phyloP scores from a whole-genome alignment of 768 basidiomycete species.

The Hypholoma fasciculare region DNA sequence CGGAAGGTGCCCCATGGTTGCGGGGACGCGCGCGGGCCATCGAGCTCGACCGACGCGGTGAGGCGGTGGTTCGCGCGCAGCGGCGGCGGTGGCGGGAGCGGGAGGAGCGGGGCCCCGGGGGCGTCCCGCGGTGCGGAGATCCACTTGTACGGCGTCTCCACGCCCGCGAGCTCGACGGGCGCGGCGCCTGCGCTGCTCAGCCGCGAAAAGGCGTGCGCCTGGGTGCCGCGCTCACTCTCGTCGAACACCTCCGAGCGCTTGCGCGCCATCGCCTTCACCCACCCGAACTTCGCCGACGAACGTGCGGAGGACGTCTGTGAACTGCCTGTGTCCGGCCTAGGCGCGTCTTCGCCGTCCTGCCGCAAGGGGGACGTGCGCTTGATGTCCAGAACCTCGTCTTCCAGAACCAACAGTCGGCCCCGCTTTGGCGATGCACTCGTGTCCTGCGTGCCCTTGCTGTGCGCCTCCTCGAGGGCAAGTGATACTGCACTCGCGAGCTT shows the following conservation, averaged over 20 bases:
- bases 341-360: background rate
- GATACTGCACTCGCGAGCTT: conserved; percentile 19
- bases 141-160: conserved; percentile 21
- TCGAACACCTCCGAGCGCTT: conserved; percentile 9
- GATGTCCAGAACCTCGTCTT: conserved; percentile 20
- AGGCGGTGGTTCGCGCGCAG: conserved; percentile 8
- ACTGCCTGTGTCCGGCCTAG: conserved; percentile 7
- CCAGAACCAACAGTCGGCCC: background rate
- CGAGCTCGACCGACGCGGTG: conserved; percentile 1
- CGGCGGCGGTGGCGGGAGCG: background rate
- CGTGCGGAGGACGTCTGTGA: conserved; percentile 5
- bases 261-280: conserved; percentile 13
- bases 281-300: conserved; percentile 11
- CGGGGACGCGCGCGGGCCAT: background rate
- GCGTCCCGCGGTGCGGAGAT: conserved; percentile 12
- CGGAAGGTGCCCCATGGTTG: background rate
- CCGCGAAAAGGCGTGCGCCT: background rate
- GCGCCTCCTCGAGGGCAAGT: conserved; percentile 18
- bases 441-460: conserved; percentile 4
- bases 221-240: background rate
- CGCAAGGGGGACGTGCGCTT: conserved; percentile 8
- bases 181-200: conserved; percentile 7
- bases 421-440: conserved; percentile 8
- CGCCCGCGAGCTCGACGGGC: conserved; percentile 8
- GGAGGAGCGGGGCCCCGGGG: no score